These are phyloP conservation scores for Phoma sp. DNA, from an alignment of 2,329 filamentous ascomycete species.

Conservation along the genomic window DNA sequence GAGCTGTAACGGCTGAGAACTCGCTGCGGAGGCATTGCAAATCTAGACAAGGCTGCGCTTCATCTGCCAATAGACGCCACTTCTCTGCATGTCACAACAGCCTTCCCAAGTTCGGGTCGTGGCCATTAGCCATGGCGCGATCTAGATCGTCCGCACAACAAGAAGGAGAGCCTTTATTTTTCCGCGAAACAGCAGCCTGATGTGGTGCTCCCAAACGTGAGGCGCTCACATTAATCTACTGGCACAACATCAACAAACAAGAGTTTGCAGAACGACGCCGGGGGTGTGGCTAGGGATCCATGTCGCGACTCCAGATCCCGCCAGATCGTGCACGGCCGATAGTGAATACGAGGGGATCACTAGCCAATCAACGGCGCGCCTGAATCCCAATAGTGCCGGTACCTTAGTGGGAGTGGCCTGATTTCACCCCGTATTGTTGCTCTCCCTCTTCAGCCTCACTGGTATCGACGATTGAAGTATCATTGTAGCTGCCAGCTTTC, in stretches of 20 bases:
- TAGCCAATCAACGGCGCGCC: constrained; percentile 3
- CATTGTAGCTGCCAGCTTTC: neutral
- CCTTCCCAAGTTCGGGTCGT: neutral
- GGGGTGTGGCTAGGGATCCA: constrained; percentile 1
- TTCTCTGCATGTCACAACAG: neutral
- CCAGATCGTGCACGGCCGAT: constrained; percentile 9
- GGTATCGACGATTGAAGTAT: neutral
- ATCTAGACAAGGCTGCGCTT: neutral
- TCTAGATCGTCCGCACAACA: neutral
- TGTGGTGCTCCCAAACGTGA: too few species aligned
- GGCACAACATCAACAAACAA: neutral
- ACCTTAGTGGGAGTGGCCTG: constrained; percentile 10
- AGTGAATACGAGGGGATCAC: neutral
- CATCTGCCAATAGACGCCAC: neutral
- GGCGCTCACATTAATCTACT: neutral
- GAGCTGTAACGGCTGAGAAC: neutral
- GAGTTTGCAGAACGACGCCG: neutral
- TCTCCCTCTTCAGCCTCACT: constrained; percentile 1
- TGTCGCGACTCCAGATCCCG: constrained; percentile 13
- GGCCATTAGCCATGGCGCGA: neutral
- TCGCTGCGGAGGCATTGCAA: neutral
- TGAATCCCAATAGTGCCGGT: constrained; percentile 4
- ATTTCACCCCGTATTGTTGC: constrained; percentile 1
- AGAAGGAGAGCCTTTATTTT: too few species aligned
- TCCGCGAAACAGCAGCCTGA: too few species aligned